Evolutionary conservation across 2,329 filamentous ascomycete genomes (phyloP).

Genomic region (Fusarium sp.): DNA sequence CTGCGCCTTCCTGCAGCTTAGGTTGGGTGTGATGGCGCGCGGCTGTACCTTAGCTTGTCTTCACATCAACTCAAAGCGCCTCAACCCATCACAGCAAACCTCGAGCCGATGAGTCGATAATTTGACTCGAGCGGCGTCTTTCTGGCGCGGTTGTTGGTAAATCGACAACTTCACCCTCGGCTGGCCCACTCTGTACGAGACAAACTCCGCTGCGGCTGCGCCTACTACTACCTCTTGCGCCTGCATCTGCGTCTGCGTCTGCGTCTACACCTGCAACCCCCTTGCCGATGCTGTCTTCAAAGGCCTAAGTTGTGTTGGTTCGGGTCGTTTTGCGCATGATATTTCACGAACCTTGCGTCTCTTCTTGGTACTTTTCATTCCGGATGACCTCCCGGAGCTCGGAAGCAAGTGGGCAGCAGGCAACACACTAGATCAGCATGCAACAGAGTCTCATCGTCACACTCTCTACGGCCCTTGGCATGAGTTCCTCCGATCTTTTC

Average conservation of each 20-base stretch:
- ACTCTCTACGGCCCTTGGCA: constrained; percentile 24
- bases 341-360: constrained; percentile 26
- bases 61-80: constrained; percentile 39
- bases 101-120: constrained; percentile 20
- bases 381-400: constrained; percentile 31
- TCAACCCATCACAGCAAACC: constrained; percentile 32
- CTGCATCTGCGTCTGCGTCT: constrained; percentile 13
- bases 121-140: constrained; percentile 22
- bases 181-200: constrained; percentile 31
- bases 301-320: constrained; percentile 5
- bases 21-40: constrained; percentile 38
- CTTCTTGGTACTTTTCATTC: constrained; percentile 23
- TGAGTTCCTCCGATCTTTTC: constrained; percentile 23
- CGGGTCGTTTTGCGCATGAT: constrained; percentile 10
- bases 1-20: constrained; percentile 28
- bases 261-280: constrained; percentile 15
- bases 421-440: constrained; percentile 36
- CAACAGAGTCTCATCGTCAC: constrained; percentile 27
- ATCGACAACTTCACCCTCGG: constrained; percentile 15
- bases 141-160: constrained; percentile 17
- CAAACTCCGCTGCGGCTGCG: constrained; percentile 26
- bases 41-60: constrained; percentile 38
- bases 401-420: constrained; percentile 27
- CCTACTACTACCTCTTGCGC: constrained; percentile 17
- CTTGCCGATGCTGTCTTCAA: constrained; percentile 1